Evolutionary conservation across 805 yeast genomes (phyloP).

Genomic region (Ogataea siamensis): DNA sequence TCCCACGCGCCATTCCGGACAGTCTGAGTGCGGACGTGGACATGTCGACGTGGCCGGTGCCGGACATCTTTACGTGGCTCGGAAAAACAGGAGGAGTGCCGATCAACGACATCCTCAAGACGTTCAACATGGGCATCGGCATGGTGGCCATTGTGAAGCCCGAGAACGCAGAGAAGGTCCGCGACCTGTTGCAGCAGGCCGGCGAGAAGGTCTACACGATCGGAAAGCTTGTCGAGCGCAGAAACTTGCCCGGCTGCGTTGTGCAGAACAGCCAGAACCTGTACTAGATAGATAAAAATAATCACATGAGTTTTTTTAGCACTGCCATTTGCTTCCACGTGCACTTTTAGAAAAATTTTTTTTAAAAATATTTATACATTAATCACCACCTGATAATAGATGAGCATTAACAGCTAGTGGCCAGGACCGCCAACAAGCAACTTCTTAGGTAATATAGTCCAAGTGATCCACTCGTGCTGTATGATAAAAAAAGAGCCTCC

Average conservation of each 20-base stretch:
- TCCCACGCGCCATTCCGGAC: constrained; percentile 90
- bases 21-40: constrained; percentile 79
- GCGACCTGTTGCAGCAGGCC: constrained; percentile 50
- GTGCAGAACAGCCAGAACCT: constrained; percentile 47
- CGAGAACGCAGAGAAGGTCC: constrained; percentile 60
- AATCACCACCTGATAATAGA: background rate
- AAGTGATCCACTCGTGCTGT: constrained; percentile 1
- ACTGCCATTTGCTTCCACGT: constrained; percentile 12
- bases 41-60: constrained; percentile 76
- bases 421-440: constrained; percentile 1
- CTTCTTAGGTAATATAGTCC: background rate
- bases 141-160: constrained; percentile 85
- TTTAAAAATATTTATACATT: constrained; percentile 1
- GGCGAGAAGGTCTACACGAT: constrained; percentile 76
- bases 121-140: constrained; percentile 95
- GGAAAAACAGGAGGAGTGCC: constrained; percentile 92
- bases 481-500: constrained; percentile 18
- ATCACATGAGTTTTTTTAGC: background rate
- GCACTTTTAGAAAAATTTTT: constrained; percentile 9
- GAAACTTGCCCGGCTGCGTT: constrained; percentile 58
- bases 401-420: constrained; percentile 12
- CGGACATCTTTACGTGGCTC: constrained; percentile 90
- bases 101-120: constrained; percentile 75
- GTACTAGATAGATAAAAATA: constrained; percentile 28
- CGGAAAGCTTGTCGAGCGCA: constrained; percentile 53